A percentile compares a stretch with the other conserved stretches of the same genome.
These are phyloP conservation scores for Brassica carinata DNA, from an alignment of 345 rosid genomes.

Conservation along the genomic window DNA sequence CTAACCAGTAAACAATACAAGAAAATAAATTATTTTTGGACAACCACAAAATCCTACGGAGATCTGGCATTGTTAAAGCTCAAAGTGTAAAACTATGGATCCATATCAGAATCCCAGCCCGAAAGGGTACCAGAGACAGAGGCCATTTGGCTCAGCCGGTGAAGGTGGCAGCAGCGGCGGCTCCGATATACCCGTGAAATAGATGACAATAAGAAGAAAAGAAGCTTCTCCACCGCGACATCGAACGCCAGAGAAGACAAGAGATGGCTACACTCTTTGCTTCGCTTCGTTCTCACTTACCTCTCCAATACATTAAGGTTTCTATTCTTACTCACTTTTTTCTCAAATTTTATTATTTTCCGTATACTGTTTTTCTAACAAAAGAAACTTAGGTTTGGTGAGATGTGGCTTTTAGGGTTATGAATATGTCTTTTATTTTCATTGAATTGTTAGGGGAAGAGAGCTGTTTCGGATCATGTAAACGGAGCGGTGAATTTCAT, in stretches of 20 bases:
- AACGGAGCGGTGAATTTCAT: no score
- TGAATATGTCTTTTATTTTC: conserved; percentile 3
- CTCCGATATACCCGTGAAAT: conserved; percentile 5
- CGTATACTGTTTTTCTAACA: neutral
- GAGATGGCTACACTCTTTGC: conserved; percentile 45
- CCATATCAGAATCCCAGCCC: conserved; percentile 26
- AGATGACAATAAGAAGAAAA: conserved; percentile 37
- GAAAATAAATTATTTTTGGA: neutral
- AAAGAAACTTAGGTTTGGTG: conserved; percentile 24
- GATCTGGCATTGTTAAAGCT: conserved; percentile 36
- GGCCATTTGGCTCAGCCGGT: conserved; percentile 17
- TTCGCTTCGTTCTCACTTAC: conserved; percentile 43
- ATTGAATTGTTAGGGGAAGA: no score
- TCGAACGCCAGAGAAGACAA: conserved; percentile 48
- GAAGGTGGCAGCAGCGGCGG: conserved; percentile 28
- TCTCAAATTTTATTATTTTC: neutral
- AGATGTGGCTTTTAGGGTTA: conserved; percentile 32
- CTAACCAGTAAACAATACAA: conserved; percentile 6
- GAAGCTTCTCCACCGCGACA: conserved; percentile 43
- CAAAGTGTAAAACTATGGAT: conserved; percentile 36
- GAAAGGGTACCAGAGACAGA: conserved; percentile 29
- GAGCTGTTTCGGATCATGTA: no score
- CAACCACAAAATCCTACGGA: conserved; percentile 31
- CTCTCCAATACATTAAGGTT: conserved; percentile 45
- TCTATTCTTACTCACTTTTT: neutral